Conservation (phyloP, 768 basidiomycete species). For the Artomyces pyxidatus region DNA sequence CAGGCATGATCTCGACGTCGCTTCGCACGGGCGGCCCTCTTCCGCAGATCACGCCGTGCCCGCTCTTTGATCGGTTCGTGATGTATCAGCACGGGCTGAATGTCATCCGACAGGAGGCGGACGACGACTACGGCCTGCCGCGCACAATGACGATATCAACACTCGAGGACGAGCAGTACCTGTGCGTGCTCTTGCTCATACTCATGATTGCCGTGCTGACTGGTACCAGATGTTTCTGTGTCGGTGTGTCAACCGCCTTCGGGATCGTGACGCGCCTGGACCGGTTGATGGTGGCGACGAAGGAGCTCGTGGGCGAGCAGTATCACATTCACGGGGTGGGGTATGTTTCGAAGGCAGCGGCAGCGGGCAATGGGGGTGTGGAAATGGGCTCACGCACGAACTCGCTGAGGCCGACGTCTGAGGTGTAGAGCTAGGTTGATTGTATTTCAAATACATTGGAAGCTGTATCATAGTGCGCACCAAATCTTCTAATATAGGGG, state of each 20-base stretch:
- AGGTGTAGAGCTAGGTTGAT: no score
- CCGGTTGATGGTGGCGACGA: slow-evolving; percentile 69
- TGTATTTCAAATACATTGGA: no score
- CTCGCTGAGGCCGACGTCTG: slow-evolving; percentile 14
- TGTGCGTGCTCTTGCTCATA: slow-evolving; percentile 37
- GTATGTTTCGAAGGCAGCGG: slow-evolving; percentile 15
- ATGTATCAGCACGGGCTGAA: slow-evolving; percentile 50
- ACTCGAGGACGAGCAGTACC: slow-evolving; percentile 68
- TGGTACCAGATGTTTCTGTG: slow-evolving; percentile 52
- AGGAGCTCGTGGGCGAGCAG: slow-evolving; percentile 82
- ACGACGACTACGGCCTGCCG: slow-evolving; percentile 71
- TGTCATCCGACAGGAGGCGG: slow-evolving; percentile 60
- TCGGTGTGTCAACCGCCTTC: slow-evolving; percentile 63
- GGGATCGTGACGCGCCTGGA: slow-evolving; percentile 69
- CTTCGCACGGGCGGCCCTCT: slow-evolving; percentile 67
- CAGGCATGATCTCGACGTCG: slow-evolving; percentile 72
- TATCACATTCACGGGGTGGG: slow-evolving; percentile 76
- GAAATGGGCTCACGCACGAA: slow-evolving; percentile 26
- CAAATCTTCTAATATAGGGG: no score
- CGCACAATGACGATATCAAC: slow-evolving; percentile 63
- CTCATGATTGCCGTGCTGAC: neutral
- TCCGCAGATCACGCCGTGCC: slow-evolving; percentile 84
- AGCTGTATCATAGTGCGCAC: no score
- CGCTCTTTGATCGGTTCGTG: slow-evolving; percentile 40
- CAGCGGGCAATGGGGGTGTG: no score